Evolutionary conservation across 768 basidiomycete genomes (phyloP).

Genomic region (Serendipita vermifera): DNA sequence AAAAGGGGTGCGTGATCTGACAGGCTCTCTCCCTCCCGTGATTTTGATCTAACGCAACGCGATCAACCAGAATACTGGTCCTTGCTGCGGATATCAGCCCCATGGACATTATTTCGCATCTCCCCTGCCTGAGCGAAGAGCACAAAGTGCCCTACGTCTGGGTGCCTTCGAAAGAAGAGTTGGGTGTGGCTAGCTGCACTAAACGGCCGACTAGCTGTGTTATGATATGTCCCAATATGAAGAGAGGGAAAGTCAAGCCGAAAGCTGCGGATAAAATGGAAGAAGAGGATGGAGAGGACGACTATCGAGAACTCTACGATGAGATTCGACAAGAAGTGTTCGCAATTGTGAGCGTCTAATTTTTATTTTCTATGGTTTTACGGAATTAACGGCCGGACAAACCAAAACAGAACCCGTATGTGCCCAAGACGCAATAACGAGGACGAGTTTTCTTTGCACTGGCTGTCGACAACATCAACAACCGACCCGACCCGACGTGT

Average conservation of each 20-base stretch:
- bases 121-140: slow-evolving; percentile 91
- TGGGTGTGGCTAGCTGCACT: slow-evolving; percentile 89
- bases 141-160: slow-evolving; percentile 83
- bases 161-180: slow-evolving; percentile 84
- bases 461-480: no score
- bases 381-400: neutral
- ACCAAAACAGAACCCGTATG: slow-evolving; percentile 9
- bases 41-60: slow-evolving; percentile 3
- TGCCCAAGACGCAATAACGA: neutral
- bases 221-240: slow-evolving; percentile 76
- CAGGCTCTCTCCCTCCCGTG: neutral
- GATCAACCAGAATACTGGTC: slow-evolving; percentile 52
- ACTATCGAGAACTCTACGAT: slow-evolving; percentile 75
- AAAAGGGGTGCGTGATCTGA: slow-evolving; percentile 62
- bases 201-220: slow-evolving; percentile 98
- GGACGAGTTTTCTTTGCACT: neutral
- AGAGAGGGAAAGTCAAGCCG: slow-evolving; percentile 47
- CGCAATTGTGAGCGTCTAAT: slow-evolving; percentile 33
- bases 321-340: slow-evolving; percentile 79
- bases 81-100: slow-evolving; percentile 97
- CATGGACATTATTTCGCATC: slow-evolving; percentile 94
- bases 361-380: neutral
- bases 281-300: slow-evolving; percentile 52
- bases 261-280: slow-evolving; percentile 36
- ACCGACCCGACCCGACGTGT: no score